Evolutionary conservation across 176 grass and related monocot species (phyloP), one percentile per base, ranked within the genome.

Genomic region (Poa pratensis): DNA sequence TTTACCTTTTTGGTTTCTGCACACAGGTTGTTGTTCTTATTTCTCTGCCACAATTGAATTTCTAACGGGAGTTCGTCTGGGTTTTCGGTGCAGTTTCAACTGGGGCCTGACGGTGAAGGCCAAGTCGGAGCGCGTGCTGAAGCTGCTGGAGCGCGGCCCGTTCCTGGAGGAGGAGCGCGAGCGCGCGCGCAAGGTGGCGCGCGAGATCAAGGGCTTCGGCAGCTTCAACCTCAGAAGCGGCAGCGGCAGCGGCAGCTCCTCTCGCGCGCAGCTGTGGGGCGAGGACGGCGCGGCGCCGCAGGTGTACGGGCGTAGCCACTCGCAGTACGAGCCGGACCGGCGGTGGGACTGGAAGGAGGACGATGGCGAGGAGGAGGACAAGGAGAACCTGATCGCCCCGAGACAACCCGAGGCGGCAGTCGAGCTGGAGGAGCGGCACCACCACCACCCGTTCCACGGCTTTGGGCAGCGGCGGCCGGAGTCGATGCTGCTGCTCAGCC

Each of bases 131-230:
- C 94, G 88, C 18, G 90, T 99, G 54, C 75, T 99, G 23, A 90
- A 80, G 85, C 87, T 99, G 86, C 89, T 96, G 51, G 91, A 94
- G 78, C 91, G 89, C 6, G 93, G 96, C 0, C 80, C 90, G 34
- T 85, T 92, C 80, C 90, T 94, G 64, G 89, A 90, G 84, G 93
- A 94, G 79, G 96, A 99, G 79, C 90, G 91, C n/a, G 89, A 90
- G 37, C 53, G 81, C 15, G 91, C 90, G 40, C 74, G 90, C 75
- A 90, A 96, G 84, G 87, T 99, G 57, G 86, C 90, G 42, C 84
- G 53, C 35, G 86, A 86, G 83, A 96, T 99, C 69, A 92, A 88
- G 52, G 91, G 96, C 7, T 99, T 99, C 73, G 96, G 93, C 18
- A 94, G 96, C 87, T 96, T 96, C 81, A 96, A 92, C 88, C 86